Evolutionary conservation across 495 filamentous ascomycete genomes (phyloP), one percentile per base, ranked within the genome.

Genomic region (Penicillium simplicissimum): DNA sequence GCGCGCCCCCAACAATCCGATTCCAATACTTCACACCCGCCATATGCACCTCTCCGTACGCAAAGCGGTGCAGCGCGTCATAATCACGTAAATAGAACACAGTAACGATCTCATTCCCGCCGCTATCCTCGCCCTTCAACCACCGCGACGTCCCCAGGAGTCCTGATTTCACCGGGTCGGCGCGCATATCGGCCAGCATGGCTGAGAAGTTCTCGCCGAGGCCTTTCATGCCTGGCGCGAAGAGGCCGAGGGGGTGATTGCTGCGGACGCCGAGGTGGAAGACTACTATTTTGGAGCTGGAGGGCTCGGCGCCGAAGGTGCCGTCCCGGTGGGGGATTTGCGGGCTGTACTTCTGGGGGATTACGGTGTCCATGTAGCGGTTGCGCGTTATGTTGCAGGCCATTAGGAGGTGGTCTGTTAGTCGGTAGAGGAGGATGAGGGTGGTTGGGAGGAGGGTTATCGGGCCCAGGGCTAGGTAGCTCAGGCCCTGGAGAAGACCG

Each of bases 21-120:
- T 68, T 69, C 73, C 75, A 84, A 77, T 76, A 84, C 14, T 76
- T 69, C 81, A 81, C 81, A 11, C 66, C 76, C 10, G 69, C 62
- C n/a, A 69, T 70, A 63, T 86, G 84, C 10, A 75, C 15, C 1
- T 69, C 45, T 19, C 72, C 74, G 54, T 83, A 78, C 36, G 84
- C 84, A 63, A 84, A 86, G 2, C 57, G 57, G 63, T 84, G 76
- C 17, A 87, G 55, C 34, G 72, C 76, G 17, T 83, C 81, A 11
- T 78, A 54, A 43, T 66, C 59, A 11, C 74, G 74, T 61, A 85
- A 81, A 68, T 87, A 87, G 56, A 74, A 73, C 1, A 82, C 49
- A 0, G 54, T 52, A 55, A 83, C 67, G 9, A 71, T 21, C 59
- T 82, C 77, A 57, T 78, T 76, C 63, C 63, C 0, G 67, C 69